Evolutionary conservation across 2,329 filamentous ascomycete genomes (phyloP).

Genomic region (Dothidotthia symphoricarpi): DNA sequence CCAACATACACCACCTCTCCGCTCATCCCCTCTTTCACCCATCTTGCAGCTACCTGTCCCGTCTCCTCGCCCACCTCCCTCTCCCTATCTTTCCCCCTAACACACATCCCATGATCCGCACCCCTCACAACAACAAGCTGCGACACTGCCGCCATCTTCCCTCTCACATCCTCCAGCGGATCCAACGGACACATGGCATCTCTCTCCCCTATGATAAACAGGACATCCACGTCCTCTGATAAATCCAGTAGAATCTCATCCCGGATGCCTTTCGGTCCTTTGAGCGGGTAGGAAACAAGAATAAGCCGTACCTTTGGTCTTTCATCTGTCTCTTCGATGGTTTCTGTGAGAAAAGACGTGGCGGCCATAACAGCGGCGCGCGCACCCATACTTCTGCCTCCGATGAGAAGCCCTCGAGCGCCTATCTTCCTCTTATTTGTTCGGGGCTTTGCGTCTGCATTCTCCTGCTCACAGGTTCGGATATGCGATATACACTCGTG

Average conservation of each 20-base stretch:
- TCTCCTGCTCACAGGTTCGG: neutral
- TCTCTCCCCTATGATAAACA: conserved; percentile 43
- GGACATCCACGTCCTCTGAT: conserved; percentile 26
- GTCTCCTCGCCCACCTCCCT: conserved; percentile 31
- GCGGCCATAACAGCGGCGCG: conserved; percentile 44
- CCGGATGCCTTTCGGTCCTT: conserved; percentile 38
- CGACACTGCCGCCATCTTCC: conserved; percentile 40
- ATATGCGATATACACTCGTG: conserved; percentile 35
- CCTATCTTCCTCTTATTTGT: neutral
- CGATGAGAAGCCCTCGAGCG: conserved; percentile 25
- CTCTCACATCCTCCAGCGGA: conserved; percentile 24
- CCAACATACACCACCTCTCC: conserved; percentile 9
- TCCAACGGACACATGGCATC: conserved; percentile 26
- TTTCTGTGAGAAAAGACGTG: conserved; percentile 14
- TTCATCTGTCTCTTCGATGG: neutral
- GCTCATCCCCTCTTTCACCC: conserved; percentile 22
- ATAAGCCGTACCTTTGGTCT: conserved; percentile 26
- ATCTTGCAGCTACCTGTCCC: conserved; percentile 37
- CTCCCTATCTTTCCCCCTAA: conserved; percentile 26
- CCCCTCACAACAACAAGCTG: conserved; percentile 40
- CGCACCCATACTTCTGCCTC: conserved; percentile 48
- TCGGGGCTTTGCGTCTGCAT: too few relatives aligned
- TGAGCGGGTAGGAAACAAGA: conserved; percentile 45
- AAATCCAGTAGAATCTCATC: conserved; percentile 43
- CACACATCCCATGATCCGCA: conserved; percentile 46